Evolutionary conservation across 306 rosid genomes (phyloP).

Genomic region (Potentilla sterilis): DNA sequence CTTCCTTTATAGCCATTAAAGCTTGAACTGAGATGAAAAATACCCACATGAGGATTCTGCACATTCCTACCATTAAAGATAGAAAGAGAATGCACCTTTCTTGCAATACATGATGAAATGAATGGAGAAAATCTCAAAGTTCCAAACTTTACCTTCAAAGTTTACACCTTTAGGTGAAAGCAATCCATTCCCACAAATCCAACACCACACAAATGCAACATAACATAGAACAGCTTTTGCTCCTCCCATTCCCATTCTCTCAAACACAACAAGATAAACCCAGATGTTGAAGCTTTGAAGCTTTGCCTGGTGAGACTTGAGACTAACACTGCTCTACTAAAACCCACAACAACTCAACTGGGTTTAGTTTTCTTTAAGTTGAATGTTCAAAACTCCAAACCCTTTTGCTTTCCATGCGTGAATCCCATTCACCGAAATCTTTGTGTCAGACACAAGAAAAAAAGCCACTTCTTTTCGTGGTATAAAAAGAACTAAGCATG

Average conservation of each 20-base stretch:
- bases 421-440: constrained; percentile 62
- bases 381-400: constrained; percentile 41
- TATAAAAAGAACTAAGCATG: constrained; percentile 67
- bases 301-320: constrained; percentile 20
- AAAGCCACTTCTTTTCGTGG: constrained; percentile 37
- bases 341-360: constrained; percentile 31
- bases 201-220: constrained; percentile 47
- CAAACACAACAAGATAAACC: constrained; percentile 23
- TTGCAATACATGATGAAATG: constrained; percentile 8
- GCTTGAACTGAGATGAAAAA: constrained; percentile 69
- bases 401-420: constrained; percentile 55
- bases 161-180: constrained; percentile 95
- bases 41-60: constrained; percentile 34
- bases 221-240: constrained; percentile 46
- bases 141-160: constrained; percentile 73
- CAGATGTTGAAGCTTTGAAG: constrained; percentile 15
- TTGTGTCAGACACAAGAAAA: constrained; percentile 53
- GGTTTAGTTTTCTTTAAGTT: constrained; percentile 30
- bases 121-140: not conserved
- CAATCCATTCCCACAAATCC: constrained; percentile 54
- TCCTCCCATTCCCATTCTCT: constrained; percentile 47
- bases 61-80: constrained; percentile 7
- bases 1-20: constrained; percentile 69
- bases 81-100: not conserved
- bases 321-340: constrained; percentile 25